Conservation (phyloP, 1,284 basidiomycete species). For the Lentinula novae-zelandiae region DNA sequence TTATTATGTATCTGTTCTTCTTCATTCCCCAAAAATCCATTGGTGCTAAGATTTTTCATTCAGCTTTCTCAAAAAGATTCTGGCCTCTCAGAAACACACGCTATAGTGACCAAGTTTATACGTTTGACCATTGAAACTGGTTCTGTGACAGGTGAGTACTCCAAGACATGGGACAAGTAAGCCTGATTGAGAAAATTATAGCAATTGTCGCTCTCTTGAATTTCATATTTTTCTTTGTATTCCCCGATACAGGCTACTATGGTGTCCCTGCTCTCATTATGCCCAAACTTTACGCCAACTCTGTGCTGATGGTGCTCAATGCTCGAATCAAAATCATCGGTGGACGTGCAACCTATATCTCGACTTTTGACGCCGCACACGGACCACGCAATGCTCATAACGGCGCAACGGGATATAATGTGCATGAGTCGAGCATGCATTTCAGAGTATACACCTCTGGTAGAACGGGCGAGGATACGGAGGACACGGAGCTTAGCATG, state of each 20-base stretch:
- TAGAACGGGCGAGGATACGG: no score
- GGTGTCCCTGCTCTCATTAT: conserved; percentile 22
- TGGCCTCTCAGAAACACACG: conserved; percentile 22
- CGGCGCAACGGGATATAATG: no score
- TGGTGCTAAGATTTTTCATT: neutral
- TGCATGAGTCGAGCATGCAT: no score
- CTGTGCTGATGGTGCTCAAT: conserved; percentile 26
- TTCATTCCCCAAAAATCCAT: neutral
- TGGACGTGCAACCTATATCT: conserved; percentile 7
- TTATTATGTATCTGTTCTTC: conserved; percentile 22
- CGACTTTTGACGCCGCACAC: neutral
- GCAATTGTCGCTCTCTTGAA: conserved; percentile 25
- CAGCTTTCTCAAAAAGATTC: conserved; percentile 24
- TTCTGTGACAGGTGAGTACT: conserved; percentile 22
- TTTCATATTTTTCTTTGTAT: conserved; percentile 23
- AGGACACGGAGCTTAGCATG: no score
- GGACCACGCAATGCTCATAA: no score
- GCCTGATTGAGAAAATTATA: neutral
- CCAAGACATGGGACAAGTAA: neutral
- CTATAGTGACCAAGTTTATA: conserved; percentile 24
- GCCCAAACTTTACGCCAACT: conserved; percentile 28
- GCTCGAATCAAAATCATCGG: conserved; percentile 23
- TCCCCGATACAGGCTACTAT: conserved; percentile 17
- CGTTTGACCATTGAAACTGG: conserved; percentile 26
- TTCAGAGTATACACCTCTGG: no score